These are phyloP conservation scores for Plasmodium chabaudi DNA, from an alignment of 169 alveolate species.

Conservation along the genomic window DNA sequence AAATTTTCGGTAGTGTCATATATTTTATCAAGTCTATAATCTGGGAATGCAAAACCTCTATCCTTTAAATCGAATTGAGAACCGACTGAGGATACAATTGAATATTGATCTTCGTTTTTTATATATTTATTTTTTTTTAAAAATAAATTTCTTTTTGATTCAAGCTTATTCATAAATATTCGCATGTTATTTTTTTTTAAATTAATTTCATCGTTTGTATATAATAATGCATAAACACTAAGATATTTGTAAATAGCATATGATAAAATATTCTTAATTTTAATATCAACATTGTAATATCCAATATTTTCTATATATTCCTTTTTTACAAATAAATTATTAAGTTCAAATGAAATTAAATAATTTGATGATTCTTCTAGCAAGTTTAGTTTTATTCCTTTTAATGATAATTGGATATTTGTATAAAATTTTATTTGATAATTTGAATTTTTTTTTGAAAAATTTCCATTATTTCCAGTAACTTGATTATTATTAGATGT, in stretches of 20 bases:
- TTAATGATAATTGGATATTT: slow-evolving; percentile 8
- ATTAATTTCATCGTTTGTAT: slow-evolving; percentile 28
- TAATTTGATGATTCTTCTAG: slow-evolving; percentile 33
- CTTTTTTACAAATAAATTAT: slow-evolving; percentile 20
- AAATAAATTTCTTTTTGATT: slow-evolving; percentile 41
- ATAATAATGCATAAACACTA: slow-evolving; percentile 36
- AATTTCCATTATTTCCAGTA: background rate
- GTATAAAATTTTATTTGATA: slow-evolving; percentile 11
- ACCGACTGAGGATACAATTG: background rate
- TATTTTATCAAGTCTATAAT: background rate
- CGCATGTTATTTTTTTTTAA: slow-evolving; percentile 35
- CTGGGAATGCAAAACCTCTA: too few relatives aligned
- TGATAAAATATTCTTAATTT: slow-evolving; percentile 16
- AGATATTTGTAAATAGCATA: slow-evolving; percentile 47
- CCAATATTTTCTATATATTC: slow-evolving; percentile 43
- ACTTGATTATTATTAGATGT: background rate
- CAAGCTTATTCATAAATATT: slow-evolving; percentile 23
- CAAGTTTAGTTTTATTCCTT: slow-evolving; percentile 30
- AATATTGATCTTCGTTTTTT: background rate
- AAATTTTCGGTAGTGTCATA: background rate
- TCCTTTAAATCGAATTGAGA: background rate
- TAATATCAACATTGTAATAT: slow-evolving; percentile 45
- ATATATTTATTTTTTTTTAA: slow-evolving; percentile 1
- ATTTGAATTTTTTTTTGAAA: background rate
- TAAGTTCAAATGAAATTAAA: slow-evolving; percentile 29